Evolutionary conservation across 176 grass and related monocot genomes (phyloP), one percentile per base, ranked within the genome.

Genomic region (Dendrocalamus sinicus): DNA sequence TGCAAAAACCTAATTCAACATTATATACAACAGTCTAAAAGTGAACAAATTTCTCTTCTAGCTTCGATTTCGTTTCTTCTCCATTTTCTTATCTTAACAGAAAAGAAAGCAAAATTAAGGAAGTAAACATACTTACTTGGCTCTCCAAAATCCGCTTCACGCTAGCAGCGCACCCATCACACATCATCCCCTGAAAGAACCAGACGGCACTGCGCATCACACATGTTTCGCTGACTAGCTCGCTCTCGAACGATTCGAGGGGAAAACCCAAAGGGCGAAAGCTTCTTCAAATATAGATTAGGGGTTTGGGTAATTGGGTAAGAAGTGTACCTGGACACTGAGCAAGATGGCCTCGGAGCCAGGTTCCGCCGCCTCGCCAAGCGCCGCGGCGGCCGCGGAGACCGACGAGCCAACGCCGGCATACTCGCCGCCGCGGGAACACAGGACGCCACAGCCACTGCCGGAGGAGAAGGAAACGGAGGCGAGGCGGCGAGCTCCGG

Each of bases 91-190:
- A 44, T 44, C 43, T 44, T 44, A 44, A 44, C 43, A 44, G 8
- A 44, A 44, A 16, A 53, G 19, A 15, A 88, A 69, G 19, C 8
- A 44, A 44, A 44, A 44, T 44, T 44, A 44, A 44, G 41, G 7
- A 43, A 43, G 43, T 44, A 44, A 44, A 44, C 43, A 44, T 44
- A 98, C 95, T 69, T 89, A 98, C 95, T 69, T 87, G 93, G 80
- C 93, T 92, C 72, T 98, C 95, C 73, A 98, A 85, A 60, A 98
- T 98, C 64, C 93, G 81, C 69, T 95, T 98, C 85, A 98, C 93
- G 54, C 96, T 98, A 3, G 89, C 80, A 6, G 96, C 91, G 77
- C 96, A 98, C 75, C 96, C 96, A 55, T 92, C 93, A 20, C 96
- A 98, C 64, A 89, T 89, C 93, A 98, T 98, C 2, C 96, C 93